Base-by-base conservation (phyloP, 306 rosid species). In the Begonia loranthoides region DNA sequence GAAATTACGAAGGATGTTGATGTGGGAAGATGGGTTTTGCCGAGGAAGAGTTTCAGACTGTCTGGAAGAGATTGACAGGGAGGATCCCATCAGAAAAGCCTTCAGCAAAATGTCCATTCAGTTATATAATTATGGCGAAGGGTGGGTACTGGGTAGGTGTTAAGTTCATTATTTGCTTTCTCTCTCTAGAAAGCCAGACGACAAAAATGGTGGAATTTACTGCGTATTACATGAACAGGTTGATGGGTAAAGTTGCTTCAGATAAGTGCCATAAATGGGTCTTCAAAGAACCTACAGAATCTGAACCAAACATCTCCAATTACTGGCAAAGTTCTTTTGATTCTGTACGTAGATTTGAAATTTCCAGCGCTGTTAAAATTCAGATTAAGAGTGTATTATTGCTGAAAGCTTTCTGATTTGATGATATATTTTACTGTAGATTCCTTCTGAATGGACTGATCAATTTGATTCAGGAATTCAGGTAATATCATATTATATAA, bases 231-330 rank as follows among this genome's bases (percentile, higher is more conserved):
- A 24, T 17, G 54, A 49, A 58, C 77, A 86, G 99, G 93, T 76
- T 92, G 73, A 92, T 92, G 99, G 99, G 99, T 52, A 92, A 92
- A 70, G 99, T 92, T 71, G 99, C 99, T 59, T 92, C 99, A 65
- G 99, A 92, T 87, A 87, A 92, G 84, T 92, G 99, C 61, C 99
- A 92, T 73, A 92, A 92, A 73, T 92, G 99, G 99, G 99, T 92
- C 57, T 92, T 86, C 72, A 92, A 92, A 75, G 99, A 92, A 53
- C 99, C 96, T 47, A 76, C 96, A 12, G 99, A 87, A 67, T 92
- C 87, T 67, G 99, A 92, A 56, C 89, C 99, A 0, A 92, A 83
- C 56, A 87, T 87, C 78, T 83, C 99, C 68, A 87, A 92, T 80
- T 83, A 92, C 69, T 92, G 99, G 99, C 99, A 92, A 70, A 92